Evolutionary conservation across 164 flowering plant species (phyloP).

Genomic region (Taxillus chinensis): DNA sequence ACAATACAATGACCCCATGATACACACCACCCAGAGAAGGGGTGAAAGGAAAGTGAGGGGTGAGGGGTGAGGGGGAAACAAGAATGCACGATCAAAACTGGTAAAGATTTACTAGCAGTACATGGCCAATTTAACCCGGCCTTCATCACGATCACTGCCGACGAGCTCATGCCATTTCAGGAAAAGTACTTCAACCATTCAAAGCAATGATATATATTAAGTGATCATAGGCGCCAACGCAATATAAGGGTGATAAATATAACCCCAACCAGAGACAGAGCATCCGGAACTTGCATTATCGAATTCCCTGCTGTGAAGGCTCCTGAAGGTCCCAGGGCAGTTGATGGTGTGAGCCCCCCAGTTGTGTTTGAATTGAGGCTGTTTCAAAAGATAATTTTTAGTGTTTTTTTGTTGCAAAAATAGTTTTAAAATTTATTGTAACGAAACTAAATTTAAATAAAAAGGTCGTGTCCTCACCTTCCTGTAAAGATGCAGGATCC

Average conservation of each 20-base stretch:
- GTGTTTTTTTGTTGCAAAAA: too few species aligned
- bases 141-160: too few species aligned
- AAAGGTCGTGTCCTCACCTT: constrained; percentile 29
- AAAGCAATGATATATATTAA: not conserved
- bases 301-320: constrained; percentile 17
- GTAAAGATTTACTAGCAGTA: too few species aligned
- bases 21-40: too few species aligned
- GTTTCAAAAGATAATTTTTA: constrained; percentile 10
- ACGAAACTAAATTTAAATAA: too few species aligned
- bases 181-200: not conserved
- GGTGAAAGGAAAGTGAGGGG: too few species aligned
- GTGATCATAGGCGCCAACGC: constrained; percentile 2
- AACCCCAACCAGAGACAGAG: constrained; percentile 10
- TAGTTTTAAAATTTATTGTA: too few species aligned
- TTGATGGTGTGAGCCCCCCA: constrained; percentile 13
- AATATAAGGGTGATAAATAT: constrained; percentile 11
- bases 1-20: too few species aligned
- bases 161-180: too few species aligned
- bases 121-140: too few species aligned
- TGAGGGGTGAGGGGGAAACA: too few species aligned
- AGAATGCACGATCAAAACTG: too few species aligned
- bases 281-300: constrained; percentile 14
- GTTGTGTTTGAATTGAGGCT: constrained; percentile 29
- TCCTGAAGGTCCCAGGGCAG: constrained; percentile 33
- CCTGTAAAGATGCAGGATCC: constrained; percentile 58